These are phyloP conservation scores for Penicillium steckii DNA, from an alignment of 495 filamentous ascomycete species.

Conservation along the genomic window DNA sequence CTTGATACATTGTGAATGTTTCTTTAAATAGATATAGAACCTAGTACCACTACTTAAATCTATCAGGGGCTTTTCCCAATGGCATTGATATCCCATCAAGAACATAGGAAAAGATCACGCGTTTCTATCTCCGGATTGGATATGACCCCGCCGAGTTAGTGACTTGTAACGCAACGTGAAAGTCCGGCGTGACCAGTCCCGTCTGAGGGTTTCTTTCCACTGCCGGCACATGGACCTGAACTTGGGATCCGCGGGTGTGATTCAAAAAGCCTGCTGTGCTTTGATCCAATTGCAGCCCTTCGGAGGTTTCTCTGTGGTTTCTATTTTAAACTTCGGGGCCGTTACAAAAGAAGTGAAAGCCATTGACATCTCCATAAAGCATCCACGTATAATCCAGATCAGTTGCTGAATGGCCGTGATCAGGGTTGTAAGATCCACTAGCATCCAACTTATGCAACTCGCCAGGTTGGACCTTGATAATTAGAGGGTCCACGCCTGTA, in stretches of 20 bases:
- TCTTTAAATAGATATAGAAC: no score
- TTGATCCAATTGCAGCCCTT: neutral
- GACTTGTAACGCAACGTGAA: neutral
- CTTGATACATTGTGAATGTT: no score
- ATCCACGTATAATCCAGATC: neutral
- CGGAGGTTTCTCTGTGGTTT: neutral
- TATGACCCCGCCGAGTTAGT: neutral
- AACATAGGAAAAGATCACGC: neutral
- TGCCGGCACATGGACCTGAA: neutral
- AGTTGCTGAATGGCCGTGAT: constrained; percentile 11
- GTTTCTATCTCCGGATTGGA: neutral
- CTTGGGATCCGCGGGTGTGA: neutral
- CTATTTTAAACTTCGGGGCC: neutral
- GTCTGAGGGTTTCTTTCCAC: neutral
- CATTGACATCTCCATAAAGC: neutral
- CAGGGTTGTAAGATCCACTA: constrained; percentile 33
- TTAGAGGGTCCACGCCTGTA: constrained; percentile 21
- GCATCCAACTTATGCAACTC: constrained; percentile 33
- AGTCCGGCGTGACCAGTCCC: neutral
- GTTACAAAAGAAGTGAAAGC: neutral
- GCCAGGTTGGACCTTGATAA: constrained; percentile 27
- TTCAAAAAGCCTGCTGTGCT: neutral
- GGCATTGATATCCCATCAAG: neutral
- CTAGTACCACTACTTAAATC: neutral
- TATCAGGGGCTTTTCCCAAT: neutral